phyloP scores from a whole-genome alignment of 805 yeast genomes.

The Kluyveromyces wickerhamii region DNA sequence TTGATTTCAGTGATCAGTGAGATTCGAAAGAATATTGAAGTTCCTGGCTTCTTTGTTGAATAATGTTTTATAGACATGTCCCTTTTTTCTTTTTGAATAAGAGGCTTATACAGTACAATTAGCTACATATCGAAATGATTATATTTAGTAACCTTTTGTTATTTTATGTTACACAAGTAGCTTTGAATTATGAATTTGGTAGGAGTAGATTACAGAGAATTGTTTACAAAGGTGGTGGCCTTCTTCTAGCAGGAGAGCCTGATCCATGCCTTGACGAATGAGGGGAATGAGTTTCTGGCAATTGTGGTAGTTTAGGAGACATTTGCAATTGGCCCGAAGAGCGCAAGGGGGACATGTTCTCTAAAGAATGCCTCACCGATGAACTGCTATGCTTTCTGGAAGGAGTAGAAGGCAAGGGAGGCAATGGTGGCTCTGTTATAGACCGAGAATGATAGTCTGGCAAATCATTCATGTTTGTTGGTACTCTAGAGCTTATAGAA shows the following conservation, averaged over 20 bases:
- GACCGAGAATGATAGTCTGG: slow-evolving; percentile 3
- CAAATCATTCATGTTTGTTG: slow-evolving; percentile 1
- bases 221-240: slow-evolving; percentile 17
- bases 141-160: too few relatives aligned
- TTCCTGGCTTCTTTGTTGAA: too few relatives aligned
- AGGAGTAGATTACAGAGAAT: not conserved
- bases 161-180: too few relatives aligned
- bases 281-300: slow-evolving; percentile 11
- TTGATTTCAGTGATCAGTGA: too few relatives aligned
- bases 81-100: too few relatives aligned
- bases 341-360: not conserved
- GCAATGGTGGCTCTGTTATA: slow-evolving; percentile 18
- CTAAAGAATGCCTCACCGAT: not conserved
- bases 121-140: too few relatives aligned
- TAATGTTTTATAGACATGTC: too few relatives aligned
- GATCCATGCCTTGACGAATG: slow-evolving; percentile 9
- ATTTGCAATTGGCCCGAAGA: not conserved
- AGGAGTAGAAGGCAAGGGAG: slow-evolving; percentile 17
- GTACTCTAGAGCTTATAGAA: slow-evolving; percentile 1
- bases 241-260: slow-evolving; percentile 15
- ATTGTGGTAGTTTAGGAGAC: slow-evolving; percentile 11
- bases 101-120: too few relatives aligned
- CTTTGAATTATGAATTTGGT: too few relatives aligned
- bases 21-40: too few relatives aligned
- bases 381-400: slow-evolving; percentile 6